Base-by-base conservation (phyloP, 1,139 yeast species). In the Kodamaea sp. region DNA sequence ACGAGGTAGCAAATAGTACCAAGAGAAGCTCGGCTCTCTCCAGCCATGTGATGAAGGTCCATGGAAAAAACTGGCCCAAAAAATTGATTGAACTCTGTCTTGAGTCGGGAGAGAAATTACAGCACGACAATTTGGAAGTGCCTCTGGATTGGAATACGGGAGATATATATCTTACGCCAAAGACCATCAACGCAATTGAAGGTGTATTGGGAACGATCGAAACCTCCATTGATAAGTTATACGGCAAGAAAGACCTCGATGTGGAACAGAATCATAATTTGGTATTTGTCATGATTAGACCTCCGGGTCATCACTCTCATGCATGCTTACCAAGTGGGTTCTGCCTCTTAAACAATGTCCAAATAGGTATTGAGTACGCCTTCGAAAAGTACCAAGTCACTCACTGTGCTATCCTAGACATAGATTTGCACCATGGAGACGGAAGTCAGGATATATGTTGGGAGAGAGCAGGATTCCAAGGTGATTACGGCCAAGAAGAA, bases 221-320 rank as follows among this genome's bases (percentile, higher is more conserved):
- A 56, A 69, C 76, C 0, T 90, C 86, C 2, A 69, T 86, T 1
- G 95, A 87, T 53, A 53, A 51, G 23, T 45, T 48, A 7, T 44
- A 41, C 20, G 44, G 44, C 8, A 36, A 30, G 22, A 32, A 20
- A 10, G 36, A 36, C 14, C 5, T n/a, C 5, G 37, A 34, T 3
- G 44, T 39, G 12, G 52, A 50, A 10, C 55, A 57, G 6, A 63
- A 64, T 25, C 76, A 78, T 41, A 73, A 70, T 43, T 68, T 83
- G 37, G 83, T 83, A 2, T 85, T 85, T 60, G 81, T 82, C 0
- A 78, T 80, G 3, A 75, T 86, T 29, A 67, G 95, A 36, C 95
- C 95, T 2, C 95, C 95, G 0, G 96, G 96, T 1, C 96, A 87
- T 53, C 96, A 87, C 55, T 83, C 89, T n/a, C 95, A 85, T 50